phyloP scores from a whole-genome alignment of 129 eudicot genomes.

The Saussurea involucrata region DNA sequence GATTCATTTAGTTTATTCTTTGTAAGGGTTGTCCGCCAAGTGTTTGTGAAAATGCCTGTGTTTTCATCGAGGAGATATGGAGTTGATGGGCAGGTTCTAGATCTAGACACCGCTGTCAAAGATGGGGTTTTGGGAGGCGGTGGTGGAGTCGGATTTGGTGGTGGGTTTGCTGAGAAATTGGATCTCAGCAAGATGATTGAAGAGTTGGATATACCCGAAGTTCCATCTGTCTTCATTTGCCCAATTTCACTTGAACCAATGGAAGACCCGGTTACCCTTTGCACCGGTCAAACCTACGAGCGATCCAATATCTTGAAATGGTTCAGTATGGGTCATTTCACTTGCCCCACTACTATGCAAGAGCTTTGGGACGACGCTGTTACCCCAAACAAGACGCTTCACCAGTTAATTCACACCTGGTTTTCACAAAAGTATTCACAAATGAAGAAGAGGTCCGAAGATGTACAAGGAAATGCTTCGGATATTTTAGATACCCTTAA shows the following conservation, averaged over 20 bases:
- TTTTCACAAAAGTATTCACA: conserved; percentile 46
- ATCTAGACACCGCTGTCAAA: conserved; percentile 70
- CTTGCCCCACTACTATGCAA: conserved; percentile 70
- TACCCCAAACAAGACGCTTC: conserved; percentile 50
- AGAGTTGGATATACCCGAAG: conserved; percentile 38
- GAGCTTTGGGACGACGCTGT: conserved; percentile 66
- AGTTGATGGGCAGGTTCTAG: conserved; percentile 47
- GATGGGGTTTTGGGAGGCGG: conserved; percentile 64
- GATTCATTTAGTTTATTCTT: conserved; percentile 9
- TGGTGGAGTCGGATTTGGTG: conserved; percentile 36
- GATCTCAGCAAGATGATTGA: conserved; percentile 53
- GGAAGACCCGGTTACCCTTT: conserved; percentile 63
- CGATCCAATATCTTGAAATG: conserved; percentile 49
- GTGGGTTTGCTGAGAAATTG: conserved; percentile 46
- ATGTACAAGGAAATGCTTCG: conserved; percentile 40
- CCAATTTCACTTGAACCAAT: conserved; percentile 62
- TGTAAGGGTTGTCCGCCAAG: not conserved
- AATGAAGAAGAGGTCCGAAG: conserved; percentile 54
- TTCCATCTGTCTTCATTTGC: conserved; percentile 61
- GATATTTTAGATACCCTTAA: conserved; percentile 39
- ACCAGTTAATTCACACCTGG: conserved; percentile 45
- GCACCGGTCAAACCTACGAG: conserved; percentile 67
- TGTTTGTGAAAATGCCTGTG: conserved; percentile 57
- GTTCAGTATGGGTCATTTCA: conserved; percentile 54
- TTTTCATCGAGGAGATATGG: conserved; percentile 37